Evolutionary conservation across 140 eudicot species (phyloP).

Genomic region (Anethum foeniculum): DNA sequence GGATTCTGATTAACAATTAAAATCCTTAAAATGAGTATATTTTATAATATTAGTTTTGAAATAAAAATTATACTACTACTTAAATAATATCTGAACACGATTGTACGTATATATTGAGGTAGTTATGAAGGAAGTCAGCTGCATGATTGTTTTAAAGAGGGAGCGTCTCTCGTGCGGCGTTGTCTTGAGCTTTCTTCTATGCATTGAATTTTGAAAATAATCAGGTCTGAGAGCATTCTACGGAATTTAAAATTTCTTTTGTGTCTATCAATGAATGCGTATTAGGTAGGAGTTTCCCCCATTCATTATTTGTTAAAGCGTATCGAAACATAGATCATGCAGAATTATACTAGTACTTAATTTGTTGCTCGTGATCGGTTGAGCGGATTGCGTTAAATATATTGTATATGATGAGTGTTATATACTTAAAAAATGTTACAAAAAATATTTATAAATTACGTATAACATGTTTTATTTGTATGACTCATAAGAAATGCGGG

Average conservation of each 20-base stretch:
- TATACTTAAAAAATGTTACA: too few species aligned
- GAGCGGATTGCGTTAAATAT: too few species aligned
- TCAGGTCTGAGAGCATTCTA: background rate
- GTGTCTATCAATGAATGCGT: background rate
- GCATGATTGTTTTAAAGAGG: background rate
- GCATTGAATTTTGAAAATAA: background rate
- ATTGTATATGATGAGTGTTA: too few species aligned
- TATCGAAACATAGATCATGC: too few species aligned
- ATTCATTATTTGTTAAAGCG: background rate
- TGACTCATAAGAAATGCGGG: too few species aligned
- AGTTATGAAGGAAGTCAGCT: constrained; percentile 14
- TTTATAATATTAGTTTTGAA: too few species aligned
- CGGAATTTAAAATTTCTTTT: background rate
- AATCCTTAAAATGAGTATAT: too few species aligned
- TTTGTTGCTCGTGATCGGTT: background rate
- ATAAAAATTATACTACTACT: too few species aligned
- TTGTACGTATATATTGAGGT: background rate
- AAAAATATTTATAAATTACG: too few species aligned
- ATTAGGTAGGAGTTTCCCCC: background rate
- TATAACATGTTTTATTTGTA: too few species aligned
- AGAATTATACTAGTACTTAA: too few species aligned
- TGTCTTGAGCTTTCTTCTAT: constrained; percentile 6
- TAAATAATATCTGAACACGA: background rate
- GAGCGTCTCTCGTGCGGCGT: constrained; percentile 23
- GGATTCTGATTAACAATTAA: too few species aligned